Base-by-base conservation (phyloP, 1,284 basidiomycete species). In the Grifola frondosa region DNA sequence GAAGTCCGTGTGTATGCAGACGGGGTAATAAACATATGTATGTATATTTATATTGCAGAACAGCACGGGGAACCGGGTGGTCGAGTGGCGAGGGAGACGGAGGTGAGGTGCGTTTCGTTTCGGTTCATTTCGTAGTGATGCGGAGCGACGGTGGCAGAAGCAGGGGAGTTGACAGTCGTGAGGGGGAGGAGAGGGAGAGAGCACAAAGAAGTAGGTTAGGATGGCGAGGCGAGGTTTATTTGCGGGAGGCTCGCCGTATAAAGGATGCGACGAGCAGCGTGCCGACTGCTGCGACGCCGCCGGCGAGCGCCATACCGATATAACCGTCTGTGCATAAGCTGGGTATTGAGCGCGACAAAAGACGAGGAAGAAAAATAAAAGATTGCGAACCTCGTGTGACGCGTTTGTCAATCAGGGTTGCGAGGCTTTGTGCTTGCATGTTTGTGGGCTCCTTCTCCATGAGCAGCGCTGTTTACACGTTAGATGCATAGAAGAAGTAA, bases 391-490 rank as follows among this genome's bases (percentile, higher is more conserved):
- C 96, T 73, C 82, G 80, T 31, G 89, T 78, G 29, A 97, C 87
- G 19, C 86, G 91, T 56, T 83, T 78, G 50, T 99, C 95, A 50
- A 99, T 97, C 37, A 99, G 75, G 30, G 78, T 72, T 5, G 76
- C 77, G 33, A 99, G 75, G 50, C 91, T 94, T 57, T 91, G 86
- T 8, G 94, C 92, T 68, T 99, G 97, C 56, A 97, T 68, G 63
- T 99, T 99, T 41, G 82, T 75, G 0, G 97, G 96, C 65, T 99
- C 97, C 63, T 93, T 94, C 54, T 92, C 89, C 36, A 98, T 70
- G 4, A 99, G 75, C 16, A 97, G 71, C 31, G 81, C 95, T 97
- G 57, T 21, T 13, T 30, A 47, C 38, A n/a, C n/a, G 8, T 13
- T 11, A 28, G 11, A 31, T 6, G 31, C 6, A 23, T 9, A 24